phyloP scores from a whole-genome alignment of 202 grass and related monocot species.

The Cymbopogon flexuosus region DNA sequence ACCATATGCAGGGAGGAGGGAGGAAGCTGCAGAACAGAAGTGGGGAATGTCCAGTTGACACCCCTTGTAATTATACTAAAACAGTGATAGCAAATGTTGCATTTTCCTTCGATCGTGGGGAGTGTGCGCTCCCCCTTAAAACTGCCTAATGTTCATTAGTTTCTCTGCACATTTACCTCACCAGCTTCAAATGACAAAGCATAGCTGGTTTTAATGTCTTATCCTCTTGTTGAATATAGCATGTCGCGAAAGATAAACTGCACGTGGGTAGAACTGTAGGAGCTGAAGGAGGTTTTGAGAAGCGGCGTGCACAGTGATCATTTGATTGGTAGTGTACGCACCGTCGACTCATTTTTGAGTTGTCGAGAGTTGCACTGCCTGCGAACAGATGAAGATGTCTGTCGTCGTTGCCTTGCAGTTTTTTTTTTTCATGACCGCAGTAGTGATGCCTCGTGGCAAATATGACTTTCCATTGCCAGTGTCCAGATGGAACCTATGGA shows the following conservation, averaged over 20 bases:
- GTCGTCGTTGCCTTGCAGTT: background rate
- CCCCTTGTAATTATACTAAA: conserved; percentile 31
- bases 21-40: conserved; percentile 28
- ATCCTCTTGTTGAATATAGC: background rate
- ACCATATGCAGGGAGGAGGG: conserved; percentile 18
- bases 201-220: background rate
- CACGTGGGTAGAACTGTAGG: background rate
- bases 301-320: background rate
- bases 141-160: background rate
- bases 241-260: background rate
- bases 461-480: too few relatives aligned
- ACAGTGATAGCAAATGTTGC: background rate
- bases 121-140: background rate
- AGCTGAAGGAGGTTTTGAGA: background rate
- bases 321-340: too few relatives aligned
- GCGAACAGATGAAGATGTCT: background rate
- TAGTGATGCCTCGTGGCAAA: too few relatives aligned
- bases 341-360: too few relatives aligned
- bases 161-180: background rate
- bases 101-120: background rate
- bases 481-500: too few relatives aligned
- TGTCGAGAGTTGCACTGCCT: background rate
- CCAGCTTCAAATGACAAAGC: background rate
- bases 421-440: background rate
- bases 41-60: conserved; percentile 3